These are phyloP conservation scores for Rhizopogon vinicolor DNA, from an alignment of 768 basidiomycete genomes.

Conservation along the genomic window DNA sequence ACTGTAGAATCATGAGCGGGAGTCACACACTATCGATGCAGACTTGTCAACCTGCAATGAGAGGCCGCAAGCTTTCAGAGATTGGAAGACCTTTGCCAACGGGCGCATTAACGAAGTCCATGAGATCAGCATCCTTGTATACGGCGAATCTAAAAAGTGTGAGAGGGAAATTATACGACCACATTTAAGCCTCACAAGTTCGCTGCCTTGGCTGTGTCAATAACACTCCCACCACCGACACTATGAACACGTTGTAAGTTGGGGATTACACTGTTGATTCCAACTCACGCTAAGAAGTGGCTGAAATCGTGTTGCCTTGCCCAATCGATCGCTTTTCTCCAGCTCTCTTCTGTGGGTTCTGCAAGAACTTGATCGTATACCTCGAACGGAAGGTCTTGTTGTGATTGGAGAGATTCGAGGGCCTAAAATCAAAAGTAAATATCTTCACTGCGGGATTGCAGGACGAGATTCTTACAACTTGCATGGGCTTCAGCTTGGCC, in stretches of 20 bases:
- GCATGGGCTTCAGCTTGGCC: conserved; percentile 76
- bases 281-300: conserved; percentile 82
- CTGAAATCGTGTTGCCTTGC: conserved; percentile 83
- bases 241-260: conserved; percentile 29
- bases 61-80: conserved; percentile 63
- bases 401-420: conserved; percentile 72
- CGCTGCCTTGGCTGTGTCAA: conserved; percentile 94
- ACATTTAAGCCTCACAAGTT: conserved; percentile 55
- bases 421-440: conserved; percentile 40
- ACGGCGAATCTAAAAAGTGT: conserved; percentile 62
- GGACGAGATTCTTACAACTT: conserved; percentile 49
- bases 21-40: neutral
- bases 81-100: conserved; percentile 91
- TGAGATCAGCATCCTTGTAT: conserved; percentile 87
- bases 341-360: conserved; percentile 91
- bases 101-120: conserved; percentile 97
- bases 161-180: neutral
- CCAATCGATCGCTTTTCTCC: conserved; percentile 86
- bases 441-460: neutral
- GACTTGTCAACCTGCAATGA: conserved; percentile 64
- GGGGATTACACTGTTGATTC: neutral
- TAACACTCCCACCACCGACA: conserved; percentile 91
- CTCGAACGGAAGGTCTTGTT: conserved; percentile 73
- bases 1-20: conserved; percentile 29
- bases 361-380: conserved; percentile 78